Percentiles rank a stretch among this genome's conserved stretches.
phyloP scores from a whole-genome alignment of 805 yeast species.

The Pichia kluyveri region DNA sequence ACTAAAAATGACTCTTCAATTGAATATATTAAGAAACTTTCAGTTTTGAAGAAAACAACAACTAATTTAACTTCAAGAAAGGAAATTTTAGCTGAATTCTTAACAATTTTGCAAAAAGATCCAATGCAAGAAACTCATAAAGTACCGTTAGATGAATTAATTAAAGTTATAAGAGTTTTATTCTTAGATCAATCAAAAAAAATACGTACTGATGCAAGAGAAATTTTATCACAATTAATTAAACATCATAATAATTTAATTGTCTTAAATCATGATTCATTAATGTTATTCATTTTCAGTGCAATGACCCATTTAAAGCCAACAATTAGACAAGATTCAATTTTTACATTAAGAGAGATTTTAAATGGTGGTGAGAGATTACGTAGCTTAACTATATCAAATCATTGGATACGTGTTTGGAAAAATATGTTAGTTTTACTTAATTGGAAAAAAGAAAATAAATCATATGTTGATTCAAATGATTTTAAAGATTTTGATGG shows the following conservation, averaged over 20 bases:
- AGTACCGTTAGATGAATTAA: slow-evolving; percentile 45
- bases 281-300: slow-evolving; percentile 70
- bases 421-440: slow-evolving; percentile 59
- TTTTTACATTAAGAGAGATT: slow-evolving; percentile 54
- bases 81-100: slow-evolving; percentile 12
- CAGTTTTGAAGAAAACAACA: slow-evolving; percentile 50
- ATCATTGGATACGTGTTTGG: slow-evolving; percentile 58
- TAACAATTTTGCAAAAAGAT: slow-evolving; percentile 8
- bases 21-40: slow-evolving; percentile 42
- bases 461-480: slow-evolving; percentile 13
- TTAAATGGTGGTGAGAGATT: slow-evolving; percentile 31
- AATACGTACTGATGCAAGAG: slow-evolving; percentile 31
- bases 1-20: neutral
- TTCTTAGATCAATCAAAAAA: slow-evolving; percentile 55
- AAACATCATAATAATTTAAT: slow-evolving; percentile 26
- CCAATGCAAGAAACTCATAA: slow-evolving; percentile 27
- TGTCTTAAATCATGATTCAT: slow-evolving; percentile 47
- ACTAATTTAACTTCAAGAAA: slow-evolving; percentile 14
- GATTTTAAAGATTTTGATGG: slow-evolving; percentile 14
- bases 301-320: slow-evolving; percentile 91
- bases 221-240: slow-evolving; percentile 6
- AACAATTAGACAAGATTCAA: slow-evolving; percentile 65
- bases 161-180: slow-evolving; percentile 51
- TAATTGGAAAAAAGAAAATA: slow-evolving; percentile 47
- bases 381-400: slow-evolving; percentile 41